A percentile compares a stretch with the other conserved stretches of the same genome.
These are phyloP conservation scores for Venturia carpophila DNA, from an alignment of 2,329 filamentous ascomycete species.

Conservation along the genomic window DNA sequence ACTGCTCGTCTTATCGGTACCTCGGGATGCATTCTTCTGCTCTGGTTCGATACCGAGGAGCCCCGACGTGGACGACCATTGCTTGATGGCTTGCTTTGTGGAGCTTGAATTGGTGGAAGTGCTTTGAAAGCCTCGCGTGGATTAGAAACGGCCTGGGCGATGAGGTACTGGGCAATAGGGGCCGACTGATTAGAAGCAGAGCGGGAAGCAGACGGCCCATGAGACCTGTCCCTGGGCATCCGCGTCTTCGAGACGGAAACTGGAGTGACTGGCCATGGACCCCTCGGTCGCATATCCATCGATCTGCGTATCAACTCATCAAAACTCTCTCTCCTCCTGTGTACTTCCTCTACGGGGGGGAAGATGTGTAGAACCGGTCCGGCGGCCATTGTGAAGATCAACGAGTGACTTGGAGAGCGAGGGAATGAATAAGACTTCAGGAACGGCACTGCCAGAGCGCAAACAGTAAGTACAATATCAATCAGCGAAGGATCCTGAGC, in stretches of 20 bases:
- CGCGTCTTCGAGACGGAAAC: constrained; percentile 7
- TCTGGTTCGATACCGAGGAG: constrained; percentile 10
- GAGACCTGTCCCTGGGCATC: neutral
- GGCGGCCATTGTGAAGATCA: constrained; percentile 15
- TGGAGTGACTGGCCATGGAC: constrained; percentile 12
- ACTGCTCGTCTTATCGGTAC: neutral
- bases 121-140: constrained; percentile 15
- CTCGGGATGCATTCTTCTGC: constrained; percentile 1
- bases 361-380: constrained; percentile 19
- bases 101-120: constrained; percentile 17
- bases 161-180: neutral
- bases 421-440: neutral
- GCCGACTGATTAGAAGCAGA: neutral
- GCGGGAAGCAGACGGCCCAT: constrained; percentile 1
- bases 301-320: constrained; percentile 18
- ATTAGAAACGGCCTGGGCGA: constrained; percentile 7
- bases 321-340: constrained; percentile 15
- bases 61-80: constrained; percentile 15
- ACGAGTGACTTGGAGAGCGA: neutral
- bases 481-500: neutral
- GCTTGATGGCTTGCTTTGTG: constrained; percentile 7
- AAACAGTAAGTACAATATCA: constrained; percentile 4
- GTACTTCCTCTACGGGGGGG: constrained; percentile 18
- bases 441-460: constrained; percentile 14
- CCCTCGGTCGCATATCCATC: constrained; percentile 17